Conservation (phyloP, 2,329 filamentous ascomycete genomes). For the Ceratocystis diversiconidia region DNA sequence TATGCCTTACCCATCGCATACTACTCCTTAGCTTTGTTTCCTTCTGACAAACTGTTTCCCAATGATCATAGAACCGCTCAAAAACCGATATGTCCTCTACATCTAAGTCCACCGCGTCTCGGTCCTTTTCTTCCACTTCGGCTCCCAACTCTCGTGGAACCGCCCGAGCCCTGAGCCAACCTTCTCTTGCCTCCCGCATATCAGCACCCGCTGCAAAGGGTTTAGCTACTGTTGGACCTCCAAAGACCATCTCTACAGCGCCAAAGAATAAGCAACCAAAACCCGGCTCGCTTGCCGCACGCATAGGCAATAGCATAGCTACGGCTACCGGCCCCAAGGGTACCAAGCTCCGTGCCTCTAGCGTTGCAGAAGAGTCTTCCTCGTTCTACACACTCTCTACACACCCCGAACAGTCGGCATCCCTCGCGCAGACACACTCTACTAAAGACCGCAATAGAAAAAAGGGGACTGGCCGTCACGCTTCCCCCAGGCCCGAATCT, state of each 20-base stretch:
- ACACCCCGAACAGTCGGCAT: background rate
- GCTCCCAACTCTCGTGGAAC: background rate
- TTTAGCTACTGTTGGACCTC: conserved; percentile 12
- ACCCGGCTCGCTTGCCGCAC: conserved; percentile 7
- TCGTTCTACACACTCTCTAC: conserved; percentile 8
- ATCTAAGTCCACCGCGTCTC: background rate
- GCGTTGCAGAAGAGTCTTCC: background rate
- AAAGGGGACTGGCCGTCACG: background rate
- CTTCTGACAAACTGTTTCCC: background rate
- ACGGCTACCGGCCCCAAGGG: conserved; percentile 15
- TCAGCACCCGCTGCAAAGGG: conserved; percentile 15
- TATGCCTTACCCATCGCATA: background rate
- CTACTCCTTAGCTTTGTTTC: background rate
- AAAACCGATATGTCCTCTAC: background rate
- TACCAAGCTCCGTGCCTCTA: background rate
- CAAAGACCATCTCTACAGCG: conserved; percentile 4
- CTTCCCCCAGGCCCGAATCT: background rate
- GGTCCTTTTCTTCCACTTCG: background rate
- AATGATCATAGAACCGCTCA: conserved; percentile 6
- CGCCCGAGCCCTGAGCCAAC: background rate
- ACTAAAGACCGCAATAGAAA: background rate
- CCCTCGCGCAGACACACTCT: background rate
- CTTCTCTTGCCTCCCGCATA: conserved; percentile 16
- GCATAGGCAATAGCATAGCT: conserved; percentile 12
- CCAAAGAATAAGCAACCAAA: conserved; percentile 7